phyloP scores from a whole-genome alignment of 495 filamentous ascomycete species.

The Podospora comata region DNA sequence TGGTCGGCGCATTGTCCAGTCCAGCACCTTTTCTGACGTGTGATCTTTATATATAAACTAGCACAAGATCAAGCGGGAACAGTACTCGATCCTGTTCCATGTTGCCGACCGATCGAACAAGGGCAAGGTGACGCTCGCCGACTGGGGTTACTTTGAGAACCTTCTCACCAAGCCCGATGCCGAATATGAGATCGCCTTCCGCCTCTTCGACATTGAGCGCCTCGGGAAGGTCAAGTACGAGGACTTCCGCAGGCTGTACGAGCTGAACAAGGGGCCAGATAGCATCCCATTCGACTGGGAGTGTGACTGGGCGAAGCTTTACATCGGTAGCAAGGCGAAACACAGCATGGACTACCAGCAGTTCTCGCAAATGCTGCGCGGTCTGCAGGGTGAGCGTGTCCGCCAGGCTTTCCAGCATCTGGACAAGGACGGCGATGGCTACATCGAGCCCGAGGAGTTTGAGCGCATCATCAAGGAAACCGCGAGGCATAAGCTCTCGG shows the following conservation, averaged over 20 bases:
- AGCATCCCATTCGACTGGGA: constrained; percentile 95
- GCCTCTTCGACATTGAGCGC: constrained; percentile 83
- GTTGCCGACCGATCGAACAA: constrained; percentile 75
- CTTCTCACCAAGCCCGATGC: constrained; percentile 91
- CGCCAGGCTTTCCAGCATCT: constrained; percentile 90
- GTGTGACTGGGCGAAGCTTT: constrained; percentile 94
- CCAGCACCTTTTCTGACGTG: constrained; percentile 22
- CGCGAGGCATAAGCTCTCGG: constrained; percentile 92
- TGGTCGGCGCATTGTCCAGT: neutral
- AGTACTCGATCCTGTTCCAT: constrained; percentile 87
- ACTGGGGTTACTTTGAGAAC: constrained; percentile 93
- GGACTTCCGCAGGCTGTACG: constrained; percentile 75
- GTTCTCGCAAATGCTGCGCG: constrained; percentile 97
- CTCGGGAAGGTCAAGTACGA: constrained; percentile 83
- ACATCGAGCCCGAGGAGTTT: constrained; percentile 93
- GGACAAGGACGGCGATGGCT: constrained; percentile 94
- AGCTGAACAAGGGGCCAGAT: constrained; percentile 72
- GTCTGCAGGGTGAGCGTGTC: constrained; percentile 91
- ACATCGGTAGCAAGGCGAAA: constrained; percentile 78
- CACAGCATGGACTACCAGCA: constrained; percentile 93
- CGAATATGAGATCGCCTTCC: constrained; percentile 98
- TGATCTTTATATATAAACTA: constrained; percentile 35
- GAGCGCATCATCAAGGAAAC: constrained; percentile 93
- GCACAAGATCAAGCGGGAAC: constrained; percentile 96
- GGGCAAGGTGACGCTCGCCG: constrained; percentile 71